Base-by-base conservation (phyloP, 345 rosid species). In the Salix exigua region DNA sequence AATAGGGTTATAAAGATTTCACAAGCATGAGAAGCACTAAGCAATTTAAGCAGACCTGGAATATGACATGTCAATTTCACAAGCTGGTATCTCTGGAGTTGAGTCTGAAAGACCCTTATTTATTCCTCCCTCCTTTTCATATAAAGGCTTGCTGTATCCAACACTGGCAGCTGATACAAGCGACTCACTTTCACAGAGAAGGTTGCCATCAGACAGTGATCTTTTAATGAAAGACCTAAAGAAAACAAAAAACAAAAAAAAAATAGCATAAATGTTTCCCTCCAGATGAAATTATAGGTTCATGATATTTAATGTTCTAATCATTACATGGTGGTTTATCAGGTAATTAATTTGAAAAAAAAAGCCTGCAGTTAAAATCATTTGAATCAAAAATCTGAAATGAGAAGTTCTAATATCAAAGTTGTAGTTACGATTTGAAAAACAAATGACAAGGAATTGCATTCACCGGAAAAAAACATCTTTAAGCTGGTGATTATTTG, bases 201-300 rank as follows among this genome's bases (percentile, higher is more conserved):
- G 87, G 81, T 88, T 93, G 66, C 99, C 96, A 70, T 90, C 98
- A 42, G 99, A 96, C 62, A 89, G 73, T 51, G 98, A 96, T 84
- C 97, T 89, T 85, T 88, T 96, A 66, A 93, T 23, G 66, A 71
- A 74, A 61, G 89, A 75, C 87, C 99, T 96, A 58, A 72, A 79
- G 70, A 68, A 53, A 25, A 38, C 60, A 33, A 23, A 66, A 38
- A n/a, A n/a, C n/a, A n/a, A 11, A 44, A 3, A n/a, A 2, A 55
- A n/a, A 72, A 53, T 14, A 69, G 51, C 38, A 61, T n/a, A n/a
- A n/a, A 58, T 11, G 28, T 58, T 58, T 58, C 28, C 63, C 5
- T 23, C 4, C 6, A 58, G 31, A 23, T 16, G 44, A 14, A 31
- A 61, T 26, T 21, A 18, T n/a, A 44, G 48, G 51, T 58, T 62